phyloP scores from a whole-genome alignment of 2,329 filamentous ascomycete genomes.

The Cercospora beticola region DNA sequence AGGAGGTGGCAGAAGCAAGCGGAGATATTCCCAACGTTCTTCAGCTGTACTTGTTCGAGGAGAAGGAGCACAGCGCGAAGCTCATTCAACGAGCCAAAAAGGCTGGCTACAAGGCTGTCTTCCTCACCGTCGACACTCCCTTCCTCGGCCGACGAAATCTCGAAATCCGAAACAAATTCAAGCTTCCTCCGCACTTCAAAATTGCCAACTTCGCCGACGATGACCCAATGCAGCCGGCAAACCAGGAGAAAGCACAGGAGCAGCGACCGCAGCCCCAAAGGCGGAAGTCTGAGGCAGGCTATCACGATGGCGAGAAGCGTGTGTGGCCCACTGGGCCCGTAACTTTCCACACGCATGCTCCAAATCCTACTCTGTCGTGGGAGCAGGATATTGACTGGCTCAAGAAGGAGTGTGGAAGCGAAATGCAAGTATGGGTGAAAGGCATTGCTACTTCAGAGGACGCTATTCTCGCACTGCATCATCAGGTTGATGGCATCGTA shows the following conservation, averaged over 20 bases:
- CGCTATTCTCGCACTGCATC: constrained; percentile 47
- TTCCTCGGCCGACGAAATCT: constrained; percentile 55
- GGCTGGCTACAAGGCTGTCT: constrained; percentile 55
- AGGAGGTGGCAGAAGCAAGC: constrained; percentile 51
- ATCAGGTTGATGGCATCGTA: constrained; percentile 46
- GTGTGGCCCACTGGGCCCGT: constrained; percentile 38
- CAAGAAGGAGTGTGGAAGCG: constrained; percentile 44
- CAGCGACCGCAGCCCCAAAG: constrained; percentile 12
- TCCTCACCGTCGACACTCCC: constrained; percentile 58
- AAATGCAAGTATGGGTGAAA: constrained; percentile 52
- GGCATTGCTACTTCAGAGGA: constrained; percentile 46
- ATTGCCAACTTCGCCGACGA: constrained; percentile 39
- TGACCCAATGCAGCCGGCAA: constrained; percentile 15
- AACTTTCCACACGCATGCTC: constrained; percentile 43
- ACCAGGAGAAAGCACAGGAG: constrained; percentile 18
- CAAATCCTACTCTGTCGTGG: constrained; percentile 48
- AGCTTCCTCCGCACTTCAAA: constrained; percentile 38
- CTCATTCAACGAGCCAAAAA: constrained; percentile 38
- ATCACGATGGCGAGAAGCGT: constrained; percentile 32
- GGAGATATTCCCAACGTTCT: constrained; percentile 51
- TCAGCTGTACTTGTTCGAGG: constrained; percentile 57
- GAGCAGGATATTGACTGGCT: constrained; percentile 53
- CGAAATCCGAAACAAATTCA: constrained; percentile 57
- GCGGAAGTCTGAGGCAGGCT: constrained; percentile 10
- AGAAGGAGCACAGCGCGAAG: constrained; percentile 51